phyloP scores from a whole-genome alignment of 306 rosid genomes.

The Citrullus colocynthis region DNA sequence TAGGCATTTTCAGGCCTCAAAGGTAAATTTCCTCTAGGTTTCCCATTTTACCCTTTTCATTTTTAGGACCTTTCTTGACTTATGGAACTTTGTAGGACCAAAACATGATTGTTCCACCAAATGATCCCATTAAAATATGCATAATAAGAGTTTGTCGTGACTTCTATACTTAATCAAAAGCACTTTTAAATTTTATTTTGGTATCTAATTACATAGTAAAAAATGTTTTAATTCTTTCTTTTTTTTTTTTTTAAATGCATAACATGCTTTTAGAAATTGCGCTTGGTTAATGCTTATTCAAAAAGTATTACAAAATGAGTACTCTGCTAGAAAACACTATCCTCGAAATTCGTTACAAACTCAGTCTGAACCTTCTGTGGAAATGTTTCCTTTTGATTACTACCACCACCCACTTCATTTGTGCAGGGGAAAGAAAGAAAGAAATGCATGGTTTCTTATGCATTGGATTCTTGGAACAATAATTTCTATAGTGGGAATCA shows the following conservation, averaged over 20 bases:
- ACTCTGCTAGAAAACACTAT: not conserved
- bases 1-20: constrained; percentile 84
- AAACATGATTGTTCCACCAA: not conserved
- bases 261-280: not conserved
- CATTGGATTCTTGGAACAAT: constrained; percentile 86
- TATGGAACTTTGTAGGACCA: not conserved
- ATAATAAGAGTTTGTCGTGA: not conserved
- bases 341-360: not conserved
- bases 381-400: not conserved
- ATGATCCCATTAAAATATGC: not conserved
- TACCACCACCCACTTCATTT: not conserved
- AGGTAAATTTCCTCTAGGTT: constrained; percentile 26
- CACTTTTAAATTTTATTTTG: not conserved
- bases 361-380: not conserved
- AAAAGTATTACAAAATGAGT: too few species aligned
- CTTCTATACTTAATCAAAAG: not conserved
- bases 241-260: not conserved
- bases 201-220: not conserved
- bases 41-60: not conserved
- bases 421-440: constrained; percentile 66
- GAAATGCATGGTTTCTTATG: constrained; percentile 60
- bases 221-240: too few species aligned
- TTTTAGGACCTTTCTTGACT: not conserved
- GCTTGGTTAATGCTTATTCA: not conserved
- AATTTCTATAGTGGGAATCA: constrained; percentile 56